Conservation (phyloP, 345 rosid species). For the Pelargonium nanum region DNA sequence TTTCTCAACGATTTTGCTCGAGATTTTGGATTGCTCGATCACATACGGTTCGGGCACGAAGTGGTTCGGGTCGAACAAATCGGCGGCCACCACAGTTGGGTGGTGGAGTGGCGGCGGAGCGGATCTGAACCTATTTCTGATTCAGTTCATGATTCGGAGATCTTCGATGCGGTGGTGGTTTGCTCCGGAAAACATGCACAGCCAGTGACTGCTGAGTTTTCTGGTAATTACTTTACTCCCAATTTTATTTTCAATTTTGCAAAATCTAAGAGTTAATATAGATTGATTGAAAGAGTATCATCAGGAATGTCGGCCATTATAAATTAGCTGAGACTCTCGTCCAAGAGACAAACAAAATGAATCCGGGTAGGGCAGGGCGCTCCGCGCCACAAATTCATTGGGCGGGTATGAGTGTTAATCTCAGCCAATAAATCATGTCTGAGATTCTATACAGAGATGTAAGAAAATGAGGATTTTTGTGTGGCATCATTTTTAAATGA, state of each 20-base stretch:
- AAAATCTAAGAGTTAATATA: neutral
- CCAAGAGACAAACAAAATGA: too few relatives aligned
- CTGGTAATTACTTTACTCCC: constrained; percentile 6
- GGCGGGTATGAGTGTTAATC: too few relatives aligned
- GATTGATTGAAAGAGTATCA: too few relatives aligned
- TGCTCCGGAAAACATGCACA: constrained; percentile 12
- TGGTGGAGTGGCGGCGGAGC: constrained; percentile 2
- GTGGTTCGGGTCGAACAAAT: constrained; percentile 8
- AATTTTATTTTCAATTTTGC: neutral
- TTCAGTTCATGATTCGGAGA: neutral
- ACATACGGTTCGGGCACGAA: constrained; percentile 11
- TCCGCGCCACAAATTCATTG: too few relatives aligned
- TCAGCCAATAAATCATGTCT: too few relatives aligned
- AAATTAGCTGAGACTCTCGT: too few relatives aligned
- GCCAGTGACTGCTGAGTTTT: constrained; percentile 14
- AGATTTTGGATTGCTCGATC: constrained; percentile 13
- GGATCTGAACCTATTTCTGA: constrained; percentile 1
- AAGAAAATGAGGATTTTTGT: too few relatives aligned
- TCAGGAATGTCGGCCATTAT: too few relatives aligned
- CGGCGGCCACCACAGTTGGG: constrained; percentile 3
- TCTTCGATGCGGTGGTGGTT: constrained; percentile 19
- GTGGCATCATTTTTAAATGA: too few relatives aligned
- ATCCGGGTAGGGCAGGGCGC: too few relatives aligned
- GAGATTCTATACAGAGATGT: too few relatives aligned
- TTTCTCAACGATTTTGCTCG: constrained; percentile 11